Evolutionary conservation across 805 yeast genomes (phyloP).

Genomic region (Monosporozyma unispora): DNA sequence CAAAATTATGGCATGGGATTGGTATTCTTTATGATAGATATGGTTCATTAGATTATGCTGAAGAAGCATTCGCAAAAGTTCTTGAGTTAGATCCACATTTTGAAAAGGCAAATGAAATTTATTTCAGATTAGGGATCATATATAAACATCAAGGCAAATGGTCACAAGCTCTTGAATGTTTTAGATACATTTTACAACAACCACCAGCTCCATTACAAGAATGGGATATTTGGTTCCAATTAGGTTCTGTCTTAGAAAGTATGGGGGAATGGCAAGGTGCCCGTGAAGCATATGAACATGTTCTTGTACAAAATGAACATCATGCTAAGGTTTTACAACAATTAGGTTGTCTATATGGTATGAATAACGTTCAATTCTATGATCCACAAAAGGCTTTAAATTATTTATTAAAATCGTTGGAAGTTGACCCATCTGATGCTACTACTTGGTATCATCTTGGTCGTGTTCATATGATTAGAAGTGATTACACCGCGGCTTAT

Average conservation of each 20-base stretch:
- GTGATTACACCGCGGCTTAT: conserved; percentile 91
- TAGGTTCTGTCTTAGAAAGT: conserved; percentile 91
- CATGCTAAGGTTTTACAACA: conserved; percentile 96
- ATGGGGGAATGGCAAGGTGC: conserved; percentile 89
- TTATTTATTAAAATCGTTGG: conserved; percentile 77
- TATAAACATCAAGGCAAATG: conserved; percentile 90
- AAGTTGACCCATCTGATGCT: conserved; percentile 83
- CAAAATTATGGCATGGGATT: conserved; percentile 97
- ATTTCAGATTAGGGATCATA: conserved; percentile 90
- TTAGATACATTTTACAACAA: conserved; percentile 77
- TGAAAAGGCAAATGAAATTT: conserved; percentile 93
- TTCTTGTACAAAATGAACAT: conserved; percentile 77
- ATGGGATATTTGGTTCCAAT: conserved; percentile 97
- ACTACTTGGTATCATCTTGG: conserved; percentile 97
- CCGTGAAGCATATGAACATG: conserved; percentile 90
- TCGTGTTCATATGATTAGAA: conserved; percentile 92
- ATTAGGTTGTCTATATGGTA: conserved; percentile 85
- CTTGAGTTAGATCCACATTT: conserved; percentile 92
- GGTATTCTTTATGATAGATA: conserved; percentile 94
- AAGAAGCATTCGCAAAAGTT: conserved; percentile 95
- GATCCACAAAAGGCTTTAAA: conserved; percentile 79
- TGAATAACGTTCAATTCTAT: conserved; percentile 49
- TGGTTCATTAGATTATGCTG: conserved; percentile 94
- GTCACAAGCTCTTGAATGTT: conserved; percentile 84
- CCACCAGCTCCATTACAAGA: conserved; percentile 96